phyloP scores from a whole-genome alignment of 371 early-diverging fungal genomes.

The Mortierella sp. region DNA sequence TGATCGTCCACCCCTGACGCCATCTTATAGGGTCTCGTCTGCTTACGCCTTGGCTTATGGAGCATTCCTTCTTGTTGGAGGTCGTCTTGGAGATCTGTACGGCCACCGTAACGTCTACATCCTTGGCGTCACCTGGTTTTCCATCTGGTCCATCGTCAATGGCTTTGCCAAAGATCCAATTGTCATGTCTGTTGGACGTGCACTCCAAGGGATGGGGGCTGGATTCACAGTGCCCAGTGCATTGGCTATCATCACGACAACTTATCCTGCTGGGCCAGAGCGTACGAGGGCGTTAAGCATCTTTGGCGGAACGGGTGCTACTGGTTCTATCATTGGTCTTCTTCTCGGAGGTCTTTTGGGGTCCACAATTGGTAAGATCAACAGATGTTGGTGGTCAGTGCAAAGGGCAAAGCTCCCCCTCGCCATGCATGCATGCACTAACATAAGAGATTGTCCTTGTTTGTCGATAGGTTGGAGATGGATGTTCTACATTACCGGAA shows the following conservation, averaged over 20 bases:
- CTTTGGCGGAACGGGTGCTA: constrained; percentile 36
- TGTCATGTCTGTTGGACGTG: constrained; percentile 55
- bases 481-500: constrained; percentile 56
- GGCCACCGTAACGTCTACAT: constrained; percentile 54
- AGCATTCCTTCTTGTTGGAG: constrained; percentile 54
- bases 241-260: constrained; percentile 51
- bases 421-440: neutral
- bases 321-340: constrained; percentile 23
- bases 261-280: constrained; percentile 36
- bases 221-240: constrained; percentile 59
- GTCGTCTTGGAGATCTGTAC: constrained; percentile 57
- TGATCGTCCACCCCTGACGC: no score
- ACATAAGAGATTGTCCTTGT: no score
- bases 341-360: constrained; percentile 38
- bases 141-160: constrained; percentile 41
- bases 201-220: constrained; percentile 58
- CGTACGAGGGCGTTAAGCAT: constrained; percentile 24
- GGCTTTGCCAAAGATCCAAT: constrained; percentile 48
- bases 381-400: neutral
- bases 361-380: constrained; percentile 25
- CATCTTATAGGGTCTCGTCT: constrained; percentile 42
- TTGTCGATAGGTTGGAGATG: constrained; percentile 52
- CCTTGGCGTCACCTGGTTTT: constrained; percentile 50
- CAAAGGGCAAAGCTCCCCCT: neutral
- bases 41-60: constrained; percentile 58